phyloP scores from a whole-genome alignment of 2,329 filamentous ascomycete species.

The Arachnopeziza araneosa region DNA sequence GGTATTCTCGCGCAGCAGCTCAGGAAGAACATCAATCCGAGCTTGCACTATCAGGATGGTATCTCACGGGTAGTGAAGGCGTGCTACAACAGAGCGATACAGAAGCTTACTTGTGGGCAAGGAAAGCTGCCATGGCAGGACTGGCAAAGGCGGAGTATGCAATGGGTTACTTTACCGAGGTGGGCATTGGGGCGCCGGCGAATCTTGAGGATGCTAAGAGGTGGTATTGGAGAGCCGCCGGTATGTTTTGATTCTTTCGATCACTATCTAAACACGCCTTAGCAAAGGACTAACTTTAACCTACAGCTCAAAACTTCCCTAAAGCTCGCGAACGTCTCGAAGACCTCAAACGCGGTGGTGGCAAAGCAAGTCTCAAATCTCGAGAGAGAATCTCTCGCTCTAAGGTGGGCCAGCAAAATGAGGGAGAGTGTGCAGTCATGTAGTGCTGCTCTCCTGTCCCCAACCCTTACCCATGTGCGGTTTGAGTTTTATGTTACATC shows the following conservation, averaged over 20 bases:
- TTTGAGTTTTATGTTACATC: neutral
- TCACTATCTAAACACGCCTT: neutral
- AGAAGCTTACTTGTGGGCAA: conserved; percentile 94
- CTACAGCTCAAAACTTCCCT: conserved; percentile 81
- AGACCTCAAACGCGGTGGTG: conserved; percentile 78
- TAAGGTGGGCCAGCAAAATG: conserved; percentile 75
- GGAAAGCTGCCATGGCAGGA: conserved; percentile 84
- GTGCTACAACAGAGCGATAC: conserved; percentile 89
- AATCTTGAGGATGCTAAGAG: conserved; percentile 93
- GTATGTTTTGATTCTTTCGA: conserved; percentile 51
- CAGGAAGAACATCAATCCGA: conserved; percentile 95
- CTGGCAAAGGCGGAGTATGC: conserved; percentile 94
- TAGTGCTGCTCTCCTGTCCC: conserved; percentile 33
- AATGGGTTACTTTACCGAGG: conserved; percentile 96
- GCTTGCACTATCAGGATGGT: conserved; percentile 82
- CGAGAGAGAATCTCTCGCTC: conserved; percentile 76
- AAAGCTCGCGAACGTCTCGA: conserved; percentile 91
- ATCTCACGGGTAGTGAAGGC: conserved; percentile 83
- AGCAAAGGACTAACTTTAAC: conserved; percentile 2
- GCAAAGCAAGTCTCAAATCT: conserved; percentile 62
- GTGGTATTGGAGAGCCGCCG: conserved; percentile 96
- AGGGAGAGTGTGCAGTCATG: conserved; percentile 86
- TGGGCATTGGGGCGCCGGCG: conserved; percentile 80
- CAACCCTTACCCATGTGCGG: neutral
- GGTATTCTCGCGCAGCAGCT: conserved; percentile 86